phyloP scores from a whole-genome alignment of 202 grass and related monocot genomes.

The Digitaria exilis region DNA sequence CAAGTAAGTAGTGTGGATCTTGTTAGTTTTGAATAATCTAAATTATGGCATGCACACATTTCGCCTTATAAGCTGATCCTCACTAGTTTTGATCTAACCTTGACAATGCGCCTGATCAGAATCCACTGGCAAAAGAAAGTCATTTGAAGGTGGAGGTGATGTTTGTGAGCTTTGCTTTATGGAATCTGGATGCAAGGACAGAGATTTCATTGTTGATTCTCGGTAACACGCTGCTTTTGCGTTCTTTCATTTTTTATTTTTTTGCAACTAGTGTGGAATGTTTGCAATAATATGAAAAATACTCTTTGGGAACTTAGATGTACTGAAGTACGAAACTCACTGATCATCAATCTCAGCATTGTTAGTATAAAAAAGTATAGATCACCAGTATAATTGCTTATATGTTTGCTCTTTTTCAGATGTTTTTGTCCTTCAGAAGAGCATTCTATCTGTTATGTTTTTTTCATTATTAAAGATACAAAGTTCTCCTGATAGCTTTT shows the following conservation, averaged over 20 bases:
- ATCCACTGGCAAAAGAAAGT: slow-evolving; percentile 65
- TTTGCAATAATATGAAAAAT: background rate
- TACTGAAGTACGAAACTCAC: background rate
- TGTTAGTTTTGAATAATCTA: background rate
- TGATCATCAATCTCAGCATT: background rate
- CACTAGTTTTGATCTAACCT: slow-evolving; percentile 22
- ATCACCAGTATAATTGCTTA: background rate
- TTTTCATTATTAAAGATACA: slow-evolving; percentile 12
- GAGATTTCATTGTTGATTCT: slow-evolving; percentile 41
- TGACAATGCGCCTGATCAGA: slow-evolving; percentile 26
- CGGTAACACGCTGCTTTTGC: slow-evolving; percentile 36
- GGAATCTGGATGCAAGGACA: slow-evolving; percentile 59
- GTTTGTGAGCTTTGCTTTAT: slow-evolving; percentile 56
- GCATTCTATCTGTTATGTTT: background rate
- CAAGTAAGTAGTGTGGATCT: slow-evolving; percentile 41
- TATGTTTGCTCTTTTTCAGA: background rate
- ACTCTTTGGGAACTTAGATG: background rate
- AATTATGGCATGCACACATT: slow-evolving; percentile 13
- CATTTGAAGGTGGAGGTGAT: slow-evolving; percentile 52
- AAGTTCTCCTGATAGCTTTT: background rate
- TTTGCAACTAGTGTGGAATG: background rate
- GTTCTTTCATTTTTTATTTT: background rate
- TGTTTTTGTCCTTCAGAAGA: background rate
- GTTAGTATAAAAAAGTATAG: background rate
- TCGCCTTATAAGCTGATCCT: slow-evolving; percentile 2